Conservation (phyloP, 129 eudicot species). For the Flaveria trinervia region DNA sequence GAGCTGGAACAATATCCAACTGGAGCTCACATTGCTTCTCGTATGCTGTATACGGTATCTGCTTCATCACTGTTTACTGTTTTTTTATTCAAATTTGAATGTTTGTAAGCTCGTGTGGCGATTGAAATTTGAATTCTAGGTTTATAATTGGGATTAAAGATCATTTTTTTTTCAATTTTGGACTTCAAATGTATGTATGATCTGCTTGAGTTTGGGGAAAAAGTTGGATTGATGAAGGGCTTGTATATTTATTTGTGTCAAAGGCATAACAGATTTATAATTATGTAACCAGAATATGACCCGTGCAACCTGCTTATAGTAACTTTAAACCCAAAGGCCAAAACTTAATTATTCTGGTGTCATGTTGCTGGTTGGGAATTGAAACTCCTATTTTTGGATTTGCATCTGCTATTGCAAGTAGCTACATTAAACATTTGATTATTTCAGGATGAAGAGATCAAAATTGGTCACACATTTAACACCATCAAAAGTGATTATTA, state of each 20-base stretch:
- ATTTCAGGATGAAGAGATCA: neutral
- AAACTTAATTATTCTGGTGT: no score
- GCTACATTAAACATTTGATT: neutral
- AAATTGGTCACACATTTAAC: neutral
- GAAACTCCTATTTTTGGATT: neutral
- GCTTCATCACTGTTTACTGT: neutral
- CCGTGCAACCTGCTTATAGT: no score
- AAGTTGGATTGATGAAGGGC: no score
- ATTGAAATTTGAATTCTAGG: conserved; percentile 17
- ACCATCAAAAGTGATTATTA: neutral
- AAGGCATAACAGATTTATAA: no score
- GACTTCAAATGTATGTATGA: no score
- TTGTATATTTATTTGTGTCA: no score
- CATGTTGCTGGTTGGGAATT: no score
- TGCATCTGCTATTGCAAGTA: neutral
- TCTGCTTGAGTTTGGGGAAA: no score
- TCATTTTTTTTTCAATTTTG: neutral
- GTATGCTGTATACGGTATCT: conserved; percentile 87
- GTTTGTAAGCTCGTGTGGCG: neutral
- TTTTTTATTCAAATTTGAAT: neutral
- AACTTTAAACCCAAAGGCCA: no score
- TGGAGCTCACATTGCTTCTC: conserved; percentile 93
- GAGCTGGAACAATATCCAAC: conserved; percentile 97
- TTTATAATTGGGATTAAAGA: neutral
- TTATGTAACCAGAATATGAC: neutral